A percentile compares a stretch with the other conserved stretches of the same genome.
These are phyloP conservation scores for Curvularia eragrostidis DNA, from an alignment of 2,329 filamentous ascomycete species.

Conservation along the genomic window DNA sequence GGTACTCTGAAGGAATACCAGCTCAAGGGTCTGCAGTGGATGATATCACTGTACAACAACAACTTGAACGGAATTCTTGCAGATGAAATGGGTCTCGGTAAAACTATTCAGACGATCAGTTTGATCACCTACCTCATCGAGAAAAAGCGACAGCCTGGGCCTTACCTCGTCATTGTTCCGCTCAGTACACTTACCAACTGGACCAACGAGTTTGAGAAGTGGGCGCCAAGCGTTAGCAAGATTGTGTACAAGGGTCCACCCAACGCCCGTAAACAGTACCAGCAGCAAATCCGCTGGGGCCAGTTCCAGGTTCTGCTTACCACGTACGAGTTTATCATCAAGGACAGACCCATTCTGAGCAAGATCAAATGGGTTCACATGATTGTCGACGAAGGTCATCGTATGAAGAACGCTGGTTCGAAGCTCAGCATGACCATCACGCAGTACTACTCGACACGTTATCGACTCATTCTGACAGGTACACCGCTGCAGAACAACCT, in stretches of 20 bases:
- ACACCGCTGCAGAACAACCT: constrained; percentile 98
- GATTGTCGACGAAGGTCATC: constrained; percentile 99
- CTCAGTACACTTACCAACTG: constrained; percentile 97
- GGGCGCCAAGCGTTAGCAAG: constrained; percentile 85
- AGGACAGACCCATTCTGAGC: constrained; percentile 90
- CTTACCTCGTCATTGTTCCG: constrained; percentile 95
- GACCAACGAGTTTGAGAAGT: constrained; percentile 98
- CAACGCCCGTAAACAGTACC: constrained; percentile 83
- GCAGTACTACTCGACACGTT: constrained; percentile 92
- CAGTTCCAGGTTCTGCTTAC: constrained; percentile 96
- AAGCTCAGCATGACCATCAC: constrained; percentile 96
- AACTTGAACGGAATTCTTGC: constrained; percentile 98
- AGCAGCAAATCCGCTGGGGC: constrained; percentile 91
- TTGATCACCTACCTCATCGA: constrained; percentile 97
- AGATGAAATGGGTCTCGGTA: constrained; percentile 99
- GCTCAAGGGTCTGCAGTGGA: constrained; percentile 98
- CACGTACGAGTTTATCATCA: constrained; percentile 99
- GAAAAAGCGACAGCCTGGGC: constrained; percentile 87
- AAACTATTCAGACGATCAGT: constrained; percentile 99
- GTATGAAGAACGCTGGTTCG: constrained; percentile 98
- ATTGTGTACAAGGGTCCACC: constrained; percentile 98
- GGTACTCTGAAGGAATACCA: constrained; percentile 97
- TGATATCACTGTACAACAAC: constrained; percentile 99
- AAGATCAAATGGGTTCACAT: constrained; percentile 99
- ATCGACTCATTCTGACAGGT: constrained; percentile 95